Evolutionary conservation across 257 asterid genomes (phyloP).

Genomic region (Gentiana dahurica): DNA sequence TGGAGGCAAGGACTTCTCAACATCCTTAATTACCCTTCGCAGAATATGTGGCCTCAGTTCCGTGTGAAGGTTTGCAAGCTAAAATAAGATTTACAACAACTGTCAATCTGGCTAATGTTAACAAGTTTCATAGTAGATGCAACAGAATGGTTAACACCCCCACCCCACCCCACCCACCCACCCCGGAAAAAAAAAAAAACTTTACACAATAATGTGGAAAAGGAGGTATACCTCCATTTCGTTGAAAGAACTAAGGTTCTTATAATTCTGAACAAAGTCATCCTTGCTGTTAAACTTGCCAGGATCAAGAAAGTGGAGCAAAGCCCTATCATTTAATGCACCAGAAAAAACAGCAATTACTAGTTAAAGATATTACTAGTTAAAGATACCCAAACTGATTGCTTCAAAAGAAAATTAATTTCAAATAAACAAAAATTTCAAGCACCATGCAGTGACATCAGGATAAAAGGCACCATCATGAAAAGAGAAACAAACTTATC

Average conservation of each 20-base stretch:
- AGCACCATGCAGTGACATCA: not conserved
- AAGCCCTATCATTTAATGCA: constrained; percentile 50
- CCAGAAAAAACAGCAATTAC: not conserved
- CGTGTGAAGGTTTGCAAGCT: constrained; percentile 97
- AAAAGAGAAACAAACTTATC: not conserved
- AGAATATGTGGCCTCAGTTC: constrained; percentile 99
- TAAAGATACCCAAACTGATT: not conserved
- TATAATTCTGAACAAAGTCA: constrained; percentile 84
- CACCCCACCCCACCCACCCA: too few species aligned
- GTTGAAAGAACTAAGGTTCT: constrained; percentile 84
- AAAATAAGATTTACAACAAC: constrained; percentile 12
- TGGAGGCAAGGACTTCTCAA: constrained; percentile 99
- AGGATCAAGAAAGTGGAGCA: constrained; percentile 98
- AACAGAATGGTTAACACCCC: not conserved
- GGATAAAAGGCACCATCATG: not conserved
- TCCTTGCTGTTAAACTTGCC: constrained; percentile 86
- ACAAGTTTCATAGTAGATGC: not conserved
- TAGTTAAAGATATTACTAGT: constrained; percentile 1
- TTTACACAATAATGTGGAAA: not conserved
- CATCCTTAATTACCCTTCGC: constrained; percentile 96
- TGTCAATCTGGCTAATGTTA: constrained; percentile 1
- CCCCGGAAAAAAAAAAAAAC: not conserved
- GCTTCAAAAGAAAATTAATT: not conserved
- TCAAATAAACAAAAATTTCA: not conserved
- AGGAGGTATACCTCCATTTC: constrained; percentile 61